Percentiles rank a stretch among this genome's conserved stretches.
Evolutionary conservation across 2,329 filamentous ascomycete species (phyloP).

Genomic region (Claviceps maximensis): DNA sequence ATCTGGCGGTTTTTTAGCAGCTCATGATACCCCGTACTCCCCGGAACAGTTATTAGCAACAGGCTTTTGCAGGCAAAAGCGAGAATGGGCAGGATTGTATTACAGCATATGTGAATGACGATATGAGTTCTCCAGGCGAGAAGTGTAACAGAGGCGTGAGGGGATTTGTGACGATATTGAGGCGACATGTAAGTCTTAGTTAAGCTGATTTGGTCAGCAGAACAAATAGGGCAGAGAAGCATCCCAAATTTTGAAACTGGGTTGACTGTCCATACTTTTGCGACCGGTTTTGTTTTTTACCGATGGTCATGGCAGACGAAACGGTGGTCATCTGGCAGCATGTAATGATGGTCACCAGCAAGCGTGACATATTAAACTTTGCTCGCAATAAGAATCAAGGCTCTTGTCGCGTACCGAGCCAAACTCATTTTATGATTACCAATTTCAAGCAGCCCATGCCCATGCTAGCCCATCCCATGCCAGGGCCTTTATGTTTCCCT

Average conservation of each 20-base stretch:
- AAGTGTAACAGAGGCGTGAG: background rate
- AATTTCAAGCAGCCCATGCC: no score
- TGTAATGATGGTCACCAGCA: no score
- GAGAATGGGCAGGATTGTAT: background rate
- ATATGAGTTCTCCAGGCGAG: background rate
- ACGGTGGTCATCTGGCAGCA: no score
- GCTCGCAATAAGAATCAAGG: no score
- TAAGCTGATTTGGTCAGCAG: background rate
- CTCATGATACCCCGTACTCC: conserved; percentile 3
- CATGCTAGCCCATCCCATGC: no score
- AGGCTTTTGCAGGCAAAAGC: background rate
- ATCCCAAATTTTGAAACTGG: background rate
- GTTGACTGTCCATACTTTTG: background rate
- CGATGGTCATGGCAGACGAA: no score
- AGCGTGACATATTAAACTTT: no score
- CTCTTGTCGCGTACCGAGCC: no score
- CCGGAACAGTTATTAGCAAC: background rate
- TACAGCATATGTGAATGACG: background rate
- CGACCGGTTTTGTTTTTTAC: background rate
- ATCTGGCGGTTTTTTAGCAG: background rate
- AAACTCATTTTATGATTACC: no score
- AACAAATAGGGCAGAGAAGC: background rate
- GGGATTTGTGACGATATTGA: background rate
- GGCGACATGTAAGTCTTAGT: no score
- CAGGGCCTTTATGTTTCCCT: no score